These are phyloP conservation scores for Hanseniaspora nectarophila DNA, from an alignment of 805 yeast genomes.

Conservation along the genomic window DNA sequence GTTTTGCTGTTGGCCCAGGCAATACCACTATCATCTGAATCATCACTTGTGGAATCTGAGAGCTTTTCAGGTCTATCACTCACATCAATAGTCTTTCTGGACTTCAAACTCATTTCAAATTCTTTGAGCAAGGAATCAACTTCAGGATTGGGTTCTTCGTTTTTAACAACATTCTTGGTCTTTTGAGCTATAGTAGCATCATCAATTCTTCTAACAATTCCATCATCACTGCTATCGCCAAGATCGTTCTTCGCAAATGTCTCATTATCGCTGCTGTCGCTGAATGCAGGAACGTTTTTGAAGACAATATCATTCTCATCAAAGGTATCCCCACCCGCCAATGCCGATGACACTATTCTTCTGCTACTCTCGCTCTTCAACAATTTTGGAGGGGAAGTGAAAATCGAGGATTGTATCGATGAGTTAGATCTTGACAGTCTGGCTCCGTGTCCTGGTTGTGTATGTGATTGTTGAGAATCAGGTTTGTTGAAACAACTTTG, in stretches of 20 bases:
- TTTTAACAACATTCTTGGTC: not conserved
- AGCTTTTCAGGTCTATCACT: not conserved
- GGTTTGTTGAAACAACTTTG: not conserved
- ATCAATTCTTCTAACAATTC: constrained; percentile 21
- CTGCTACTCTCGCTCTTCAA: constrained; percentile 25
- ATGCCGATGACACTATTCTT: constrained; percentile 28
- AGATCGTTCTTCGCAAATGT: constrained; percentile 23
- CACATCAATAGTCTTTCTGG: not conserved
- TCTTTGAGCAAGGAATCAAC: not conserved
- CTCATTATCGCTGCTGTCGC: constrained; percentile 26
- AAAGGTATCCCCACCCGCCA: constrained; percentile 39
- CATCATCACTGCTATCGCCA: constrained; percentile 19
- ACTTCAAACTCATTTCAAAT: constrained; percentile 15
- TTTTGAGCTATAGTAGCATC: constrained; percentile 16
- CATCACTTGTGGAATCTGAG: constrained; percentile 35
- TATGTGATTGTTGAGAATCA: not conserved
- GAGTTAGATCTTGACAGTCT: constrained; percentile 20
- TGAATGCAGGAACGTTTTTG: constrained; percentile 55
- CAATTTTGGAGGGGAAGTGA: constrained; percentile 23
- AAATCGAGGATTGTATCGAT: constrained; percentile 20
- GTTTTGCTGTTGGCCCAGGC: constrained; percentile 18
- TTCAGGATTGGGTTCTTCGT: not conserved
- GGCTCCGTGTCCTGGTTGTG: constrained; percentile 11
- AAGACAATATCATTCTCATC: constrained; percentile 63
- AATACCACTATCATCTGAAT: constrained; percentile 21